Evolutionary conservation across 148 eudicot genomes (phyloP).

Genomic region (Arbutus unedo): DNA sequence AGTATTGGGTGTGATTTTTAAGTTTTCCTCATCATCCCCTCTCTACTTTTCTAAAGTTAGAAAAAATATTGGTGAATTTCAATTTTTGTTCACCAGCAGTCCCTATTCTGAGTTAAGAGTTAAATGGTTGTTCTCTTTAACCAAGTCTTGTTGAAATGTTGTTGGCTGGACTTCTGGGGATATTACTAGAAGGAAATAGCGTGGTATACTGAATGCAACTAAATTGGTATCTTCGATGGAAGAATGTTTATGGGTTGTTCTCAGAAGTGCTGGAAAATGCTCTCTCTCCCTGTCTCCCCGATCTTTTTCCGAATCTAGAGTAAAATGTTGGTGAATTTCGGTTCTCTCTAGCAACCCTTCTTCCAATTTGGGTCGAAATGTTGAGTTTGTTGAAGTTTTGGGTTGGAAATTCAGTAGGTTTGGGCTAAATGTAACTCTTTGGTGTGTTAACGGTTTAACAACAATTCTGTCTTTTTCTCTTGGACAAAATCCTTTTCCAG

Average conservation of each 20-base stretch:
- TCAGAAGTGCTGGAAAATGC: background rate
- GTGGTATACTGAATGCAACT: background rate
- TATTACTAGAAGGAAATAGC: background rate
- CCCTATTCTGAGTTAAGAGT: background rate
- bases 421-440: no score
- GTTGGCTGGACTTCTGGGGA: background rate
- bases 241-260: constrained; percentile 4
- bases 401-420: no score
- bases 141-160: background rate
- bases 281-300: background rate
- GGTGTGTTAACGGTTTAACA: no score
- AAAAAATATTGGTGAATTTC: background rate
- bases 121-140: background rate
- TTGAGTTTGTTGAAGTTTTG: no score
- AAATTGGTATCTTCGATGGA: background rate
- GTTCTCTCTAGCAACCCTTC: no score
- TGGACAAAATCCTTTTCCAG: no score
- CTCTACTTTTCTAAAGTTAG: background rate
- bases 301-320: no score
- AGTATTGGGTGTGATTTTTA: no score
- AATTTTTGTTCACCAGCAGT: background rate
- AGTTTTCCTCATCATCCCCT: background rate
- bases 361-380: no score
- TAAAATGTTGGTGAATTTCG: no score
- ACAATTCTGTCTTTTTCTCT: no score